phyloP scores from a whole-genome alignment of 257 asterid species.

The Apocynum venetum region DNA sequence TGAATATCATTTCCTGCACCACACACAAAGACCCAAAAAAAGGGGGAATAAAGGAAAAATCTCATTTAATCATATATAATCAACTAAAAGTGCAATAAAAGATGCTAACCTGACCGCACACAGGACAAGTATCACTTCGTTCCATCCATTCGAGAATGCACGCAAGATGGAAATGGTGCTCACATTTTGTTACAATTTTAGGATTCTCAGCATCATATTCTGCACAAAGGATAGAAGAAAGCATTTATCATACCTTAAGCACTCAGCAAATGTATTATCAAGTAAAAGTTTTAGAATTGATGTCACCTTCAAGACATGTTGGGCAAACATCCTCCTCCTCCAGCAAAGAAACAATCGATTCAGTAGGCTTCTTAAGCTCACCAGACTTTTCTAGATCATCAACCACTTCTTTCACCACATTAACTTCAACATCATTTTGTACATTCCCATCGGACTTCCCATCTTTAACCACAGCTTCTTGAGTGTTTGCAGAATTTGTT shows the following conservation, averaged over 20 bases:
- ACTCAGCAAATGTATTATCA: background rate
- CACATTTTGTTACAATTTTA: constrained; percentile 75
- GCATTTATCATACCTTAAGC: background rate
- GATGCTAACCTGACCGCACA: constrained; percentile 70
- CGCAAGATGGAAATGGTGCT: constrained; percentile 85
- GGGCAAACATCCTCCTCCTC: constrained; percentile 89
- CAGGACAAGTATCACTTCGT: constrained; percentile 87
- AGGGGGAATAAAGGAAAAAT: background rate
- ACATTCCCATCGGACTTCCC: constrained; percentile 44
- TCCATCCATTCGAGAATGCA: constrained; percentile 98
- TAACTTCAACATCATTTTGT: constrained; percentile 32
- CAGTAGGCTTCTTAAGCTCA: constrained; percentile 52
- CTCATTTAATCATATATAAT: background rate
- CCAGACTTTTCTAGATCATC: constrained; percentile 44
- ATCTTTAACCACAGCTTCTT: constrained; percentile 39
- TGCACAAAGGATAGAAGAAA: constrained; percentile 32
- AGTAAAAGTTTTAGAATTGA: constrained; percentile 7
- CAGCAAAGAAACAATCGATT: constrained; percentile 32
- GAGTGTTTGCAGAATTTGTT: constrained; percentile 34
- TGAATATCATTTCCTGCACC: constrained; percentile 71
- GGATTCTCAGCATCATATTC: constrained; percentile 89
- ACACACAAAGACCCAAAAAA: constrained; percentile 9
- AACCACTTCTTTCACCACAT: constrained; percentile 37
- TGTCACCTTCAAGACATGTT: constrained; percentile 86
- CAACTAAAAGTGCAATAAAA: background rate